Percentiles rank a stretch among this genome's conserved stretches.
These are phyloP conservation scores for Ascochyta rabiei DNA, from an alignment of 2,329 filamentous ascomycete species.

Conservation along the genomic window DNA sequence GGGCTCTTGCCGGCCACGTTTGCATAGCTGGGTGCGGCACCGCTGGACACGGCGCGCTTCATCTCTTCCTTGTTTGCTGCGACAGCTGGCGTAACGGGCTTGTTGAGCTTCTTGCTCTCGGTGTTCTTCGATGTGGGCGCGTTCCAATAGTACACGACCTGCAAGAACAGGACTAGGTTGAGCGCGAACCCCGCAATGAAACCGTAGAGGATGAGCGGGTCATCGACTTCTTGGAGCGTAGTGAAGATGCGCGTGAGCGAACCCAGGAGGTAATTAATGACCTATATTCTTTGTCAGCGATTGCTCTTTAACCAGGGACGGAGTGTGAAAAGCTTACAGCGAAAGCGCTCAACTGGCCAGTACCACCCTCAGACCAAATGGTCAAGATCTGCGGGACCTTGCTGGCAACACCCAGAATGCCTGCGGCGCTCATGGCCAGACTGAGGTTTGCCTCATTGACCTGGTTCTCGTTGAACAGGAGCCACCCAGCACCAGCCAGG, in stretches of 20 bases:
- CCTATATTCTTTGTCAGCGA: conserved; percentile 58
- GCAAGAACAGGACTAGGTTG: conserved; percentile 82
- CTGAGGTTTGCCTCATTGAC: conserved; percentile 71
- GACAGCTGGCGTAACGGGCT: conserved; percentile 39
- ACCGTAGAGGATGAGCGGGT: conserved; percentile 93
- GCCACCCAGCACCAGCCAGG: conserved; percentile 70
- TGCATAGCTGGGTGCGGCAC: conserved; percentile 41
- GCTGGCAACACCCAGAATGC: conserved; percentile 80
- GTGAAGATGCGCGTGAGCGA: conserved; percentile 96
- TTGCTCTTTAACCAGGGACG: neutral
- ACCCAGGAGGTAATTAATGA: conserved; percentile 96
- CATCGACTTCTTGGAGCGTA: conserved; percentile 94
- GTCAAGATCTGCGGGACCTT: conserved; percentile 93
- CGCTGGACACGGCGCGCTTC: conserved; percentile 45
- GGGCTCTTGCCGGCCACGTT: conserved; percentile 55
- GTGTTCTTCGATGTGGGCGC: conserved; percentile 42
- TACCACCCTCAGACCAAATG: conserved; percentile 83
- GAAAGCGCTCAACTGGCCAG: conserved; percentile 95
- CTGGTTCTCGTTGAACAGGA: conserved; percentile 71
- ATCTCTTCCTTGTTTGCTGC: conserved; percentile 40
- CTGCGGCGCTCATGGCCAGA: conserved; percentile 83
- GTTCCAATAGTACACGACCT: conserved; percentile 99
- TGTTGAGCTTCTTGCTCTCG: conserved; percentile 47
- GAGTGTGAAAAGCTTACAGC: conserved; percentile 66
- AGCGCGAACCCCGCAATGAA: conserved; percentile 91